Percentiles rank a stretch among this genome's conserved stretches.
These are phyloP conservation scores for Coriaria nepalensis DNA, from an alignment of 306 rosid species.

Conservation along the genomic window DNA sequence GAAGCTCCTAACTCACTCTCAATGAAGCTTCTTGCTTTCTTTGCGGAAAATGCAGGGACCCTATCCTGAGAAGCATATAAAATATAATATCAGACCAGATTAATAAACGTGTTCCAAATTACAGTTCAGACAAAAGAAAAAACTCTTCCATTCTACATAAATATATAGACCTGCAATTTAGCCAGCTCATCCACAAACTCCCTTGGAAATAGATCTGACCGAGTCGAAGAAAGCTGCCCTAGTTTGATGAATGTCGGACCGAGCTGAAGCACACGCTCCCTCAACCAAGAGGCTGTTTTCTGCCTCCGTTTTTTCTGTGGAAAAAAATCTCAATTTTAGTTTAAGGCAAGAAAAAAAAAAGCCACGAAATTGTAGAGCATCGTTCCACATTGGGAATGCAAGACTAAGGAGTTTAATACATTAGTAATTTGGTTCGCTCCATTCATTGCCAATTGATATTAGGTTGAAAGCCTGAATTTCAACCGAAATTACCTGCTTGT, in stretches of 20 bases:
- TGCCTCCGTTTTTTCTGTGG: conserved; percentile 52
- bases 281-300: conserved; percentile 75
- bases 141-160: too few relatives aligned
- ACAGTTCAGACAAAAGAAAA: too few relatives aligned
- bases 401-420: too few relatives aligned
- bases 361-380: too few relatives aligned
- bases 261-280: conserved; percentile 76
- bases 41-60: conserved; percentile 83
- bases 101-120: too few relatives aligned
- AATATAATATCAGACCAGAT: conserved; percentile 4
- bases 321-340: not conserved
- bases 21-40: conserved; percentile 60
- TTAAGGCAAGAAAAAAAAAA: conserved; percentile 5
- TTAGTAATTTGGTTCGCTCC: too few relatives aligned
- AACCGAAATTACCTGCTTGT: conserved; percentile 42
- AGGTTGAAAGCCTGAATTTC: too few relatives aligned
- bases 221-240: conserved; percentile 86
- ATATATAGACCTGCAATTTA: conserved; percentile 56
- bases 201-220: conserved; percentile 80
- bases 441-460: too few relatives aligned
- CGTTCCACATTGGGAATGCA: too few relatives aligned
- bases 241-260: conserved; percentile 94
- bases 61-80: conserved; percentile 38
- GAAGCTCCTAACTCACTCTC: conserved; percentile 76
- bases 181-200: conserved; percentile 90